Base-by-base conservation (phyloP, 1,139 yeast species). In the Yueomyces sp. region DNA sequence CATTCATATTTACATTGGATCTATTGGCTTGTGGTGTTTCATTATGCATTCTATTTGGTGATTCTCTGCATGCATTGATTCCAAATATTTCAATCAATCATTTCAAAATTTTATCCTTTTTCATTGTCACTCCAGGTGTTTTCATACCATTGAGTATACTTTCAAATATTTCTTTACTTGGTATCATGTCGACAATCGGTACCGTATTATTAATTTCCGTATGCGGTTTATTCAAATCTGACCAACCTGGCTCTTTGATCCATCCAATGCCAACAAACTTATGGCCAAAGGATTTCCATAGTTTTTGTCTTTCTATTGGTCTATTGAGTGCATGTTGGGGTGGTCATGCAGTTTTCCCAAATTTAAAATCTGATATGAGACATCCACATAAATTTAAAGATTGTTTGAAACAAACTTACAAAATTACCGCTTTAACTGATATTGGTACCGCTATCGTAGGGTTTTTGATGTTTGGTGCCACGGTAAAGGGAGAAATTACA, bases 301-400 rank as follows among this genome's bases (percentile, higher is more conserved):
- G 70, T 37, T 68, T 79, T 4, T 68, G 84, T 29, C 65, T 82
- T 35, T 72, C 86, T 4, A 69, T 82, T 48, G 94, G 94, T 4
- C 71, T 84, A 38, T 73, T 82, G 51, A 80, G 84, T 80, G 83
- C 93, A 6, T 89, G 91, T 12, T 84, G 91, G 84, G 93, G 94
- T 48, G 95, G 94, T 3, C 94, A 84, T 60, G 87, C 93, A 1
- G 84, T 84, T 26, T 82, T 82, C 52, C 94, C 94, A 1, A 85
- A 82, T 54, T 67, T 84, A 42, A 81, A 78, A 59, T 70, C 81
- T 39, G 95, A 84, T 59, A 83, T 84, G 94, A 74, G 86, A 55
- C 89, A 81, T 53, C 89, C 91, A 1, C 59, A 63, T 9, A 73
- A 69, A 46, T 78, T 73, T 57, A 56, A 56, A 36, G 59, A 60